Conservation (phyloP, 2,329 filamentous ascomycete genomes). For the Trichoderma aggressivum region DNA sequence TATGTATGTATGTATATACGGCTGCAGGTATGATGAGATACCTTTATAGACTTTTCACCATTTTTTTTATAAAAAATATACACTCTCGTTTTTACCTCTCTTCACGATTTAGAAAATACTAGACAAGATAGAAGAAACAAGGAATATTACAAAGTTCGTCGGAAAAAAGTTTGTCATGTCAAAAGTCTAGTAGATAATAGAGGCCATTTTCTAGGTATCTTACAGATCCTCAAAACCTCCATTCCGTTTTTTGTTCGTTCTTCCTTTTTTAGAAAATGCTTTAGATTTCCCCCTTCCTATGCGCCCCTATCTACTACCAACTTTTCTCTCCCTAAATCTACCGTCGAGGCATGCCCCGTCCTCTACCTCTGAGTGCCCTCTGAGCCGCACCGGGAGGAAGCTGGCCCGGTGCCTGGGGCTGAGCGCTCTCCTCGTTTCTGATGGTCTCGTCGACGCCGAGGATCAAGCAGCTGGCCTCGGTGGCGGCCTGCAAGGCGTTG, state of each 20-base stretch:
- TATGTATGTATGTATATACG: too few relatives aligned
- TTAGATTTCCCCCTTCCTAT: background rate
- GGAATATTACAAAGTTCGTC: background rate
- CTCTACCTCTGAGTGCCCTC: slow-evolving; percentile 77
- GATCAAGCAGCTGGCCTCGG: slow-evolving; percentile 93
- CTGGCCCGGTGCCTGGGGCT: slow-evolving; percentile 75
- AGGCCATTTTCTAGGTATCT: slow-evolving; percentile 34
- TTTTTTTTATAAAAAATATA: background rate
- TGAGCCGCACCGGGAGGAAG: slow-evolving; percentile 83
- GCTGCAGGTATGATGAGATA: slow-evolving; percentile 4
- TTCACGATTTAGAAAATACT: background rate
- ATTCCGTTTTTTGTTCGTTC: background rate
- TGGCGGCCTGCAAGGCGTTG: slow-evolving; percentile 94
- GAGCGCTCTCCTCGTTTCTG: slow-evolving; percentile 89
- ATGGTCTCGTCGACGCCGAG: slow-evolving; percentile 97
- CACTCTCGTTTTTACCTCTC: background rate
- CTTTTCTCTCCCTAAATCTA: slow-evolving; percentile 36
- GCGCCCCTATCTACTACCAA: background rate
- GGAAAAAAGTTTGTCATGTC: background rate
- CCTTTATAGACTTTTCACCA: slow-evolving; percentile 12
- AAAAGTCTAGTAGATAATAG: slow-evolving; percentile 18
- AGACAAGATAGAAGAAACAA: background rate
- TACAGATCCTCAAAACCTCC: slow-evolving; percentile 33
- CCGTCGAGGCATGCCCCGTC: slow-evolving; percentile 85
- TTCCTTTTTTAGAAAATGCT: slow-evolving; percentile 13